Conservation (phyloP, 2,329 filamentous ascomycete species). For the Claviceps sp. region DNA sequence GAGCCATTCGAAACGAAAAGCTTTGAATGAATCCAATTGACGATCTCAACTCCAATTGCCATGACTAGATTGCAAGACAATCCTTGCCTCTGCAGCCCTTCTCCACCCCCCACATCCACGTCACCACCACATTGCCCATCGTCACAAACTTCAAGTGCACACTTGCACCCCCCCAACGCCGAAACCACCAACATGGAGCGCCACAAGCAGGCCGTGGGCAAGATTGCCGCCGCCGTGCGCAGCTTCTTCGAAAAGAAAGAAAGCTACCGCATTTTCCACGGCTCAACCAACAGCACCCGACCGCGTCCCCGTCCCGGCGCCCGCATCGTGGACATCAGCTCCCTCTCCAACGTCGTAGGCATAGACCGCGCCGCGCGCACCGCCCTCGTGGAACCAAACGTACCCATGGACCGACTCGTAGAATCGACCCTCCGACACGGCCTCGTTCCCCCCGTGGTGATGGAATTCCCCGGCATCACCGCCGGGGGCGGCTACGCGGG, state of each 20-base stretch:
- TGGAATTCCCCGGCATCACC: conserved; percentile 67
- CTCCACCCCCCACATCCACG: too few species aligned
- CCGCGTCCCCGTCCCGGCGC: conserved; percentile 23
- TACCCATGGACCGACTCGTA: conserved; percentile 60
- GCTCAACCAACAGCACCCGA: conserved; percentile 62
- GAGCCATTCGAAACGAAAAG: too few species aligned
- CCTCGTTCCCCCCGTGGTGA: conserved; percentile 57
- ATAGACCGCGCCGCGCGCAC: conserved; percentile 42
- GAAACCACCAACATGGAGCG: conserved; percentile 28
- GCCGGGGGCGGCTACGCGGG: conserved; percentile 59
- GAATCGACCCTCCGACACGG: conserved; percentile 50
- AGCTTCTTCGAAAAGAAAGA: conserved; percentile 32
- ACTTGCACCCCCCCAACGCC: too few species aligned
- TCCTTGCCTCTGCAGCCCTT: too few species aligned
- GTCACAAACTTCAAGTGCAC: too few species aligned
- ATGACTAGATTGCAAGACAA: too few species aligned
- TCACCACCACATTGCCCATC: too few species aligned
- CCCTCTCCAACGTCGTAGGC: conserved; percentile 47
- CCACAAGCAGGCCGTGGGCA: conserved; percentile 33
- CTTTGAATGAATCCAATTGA: too few species aligned
- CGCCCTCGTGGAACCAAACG: conserved; percentile 62
- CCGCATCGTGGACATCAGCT: conserved; percentile 48
- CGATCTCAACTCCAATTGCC: too few species aligned
- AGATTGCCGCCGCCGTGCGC: conserved; percentile 34
- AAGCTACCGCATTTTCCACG: conserved; percentile 65